Evolutionary conservation across 805 yeast genomes (phyloP).

Genomic region (Ogataea neopini): DNA sequence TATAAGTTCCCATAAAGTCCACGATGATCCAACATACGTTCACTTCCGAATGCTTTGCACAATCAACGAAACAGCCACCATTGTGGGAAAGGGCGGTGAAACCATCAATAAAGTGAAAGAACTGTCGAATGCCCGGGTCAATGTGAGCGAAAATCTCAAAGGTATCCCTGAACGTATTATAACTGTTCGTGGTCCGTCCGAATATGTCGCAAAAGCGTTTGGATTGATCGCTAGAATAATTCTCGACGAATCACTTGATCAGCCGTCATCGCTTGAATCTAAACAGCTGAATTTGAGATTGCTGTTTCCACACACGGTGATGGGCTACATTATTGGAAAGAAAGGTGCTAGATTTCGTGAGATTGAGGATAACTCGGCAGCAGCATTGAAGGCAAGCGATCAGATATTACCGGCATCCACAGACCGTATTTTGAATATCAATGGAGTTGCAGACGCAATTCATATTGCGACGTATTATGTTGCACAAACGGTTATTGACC

Average conservation of each 20-base stretch:
- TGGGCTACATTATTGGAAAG: conserved; percentile 81
- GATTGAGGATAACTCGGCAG: conserved; percentile 81
- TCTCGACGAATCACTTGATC: conserved; percentile 64
- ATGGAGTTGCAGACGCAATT: conserved; percentile 84
- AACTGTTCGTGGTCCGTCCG: conserved; percentile 71
- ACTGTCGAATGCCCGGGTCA: conserved; percentile 61
- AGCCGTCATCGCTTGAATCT: conserved; percentile 57
- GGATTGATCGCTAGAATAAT: conserved; percentile 71
- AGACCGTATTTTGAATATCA: conserved; percentile 67
- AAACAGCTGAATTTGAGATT: conserved; percentile 57
- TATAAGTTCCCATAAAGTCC: conserved; percentile 26
- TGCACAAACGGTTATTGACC: conserved; percentile 65
- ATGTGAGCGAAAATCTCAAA: conserved; percentile 70
- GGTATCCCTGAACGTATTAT: conserved; percentile 76
- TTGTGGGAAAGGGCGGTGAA: conserved; percentile 84
- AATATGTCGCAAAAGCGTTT: conserved; percentile 78
- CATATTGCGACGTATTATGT: conserved; percentile 80
- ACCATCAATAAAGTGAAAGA: conserved; percentile 64
- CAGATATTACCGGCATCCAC: conserved; percentile 72
- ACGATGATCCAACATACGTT: conserved; percentile 58
- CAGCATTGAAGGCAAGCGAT: conserved; percentile 71
- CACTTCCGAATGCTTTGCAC: conserved; percentile 74
- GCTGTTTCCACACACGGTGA: conserved; percentile 73
- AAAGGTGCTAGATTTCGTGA: conserved; percentile 73
- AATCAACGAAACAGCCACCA: conserved; percentile 70